Evolutionary conservation across 176 grass and related monocot species (phyloP).

Genomic region (Eleusine coracana): DNA sequence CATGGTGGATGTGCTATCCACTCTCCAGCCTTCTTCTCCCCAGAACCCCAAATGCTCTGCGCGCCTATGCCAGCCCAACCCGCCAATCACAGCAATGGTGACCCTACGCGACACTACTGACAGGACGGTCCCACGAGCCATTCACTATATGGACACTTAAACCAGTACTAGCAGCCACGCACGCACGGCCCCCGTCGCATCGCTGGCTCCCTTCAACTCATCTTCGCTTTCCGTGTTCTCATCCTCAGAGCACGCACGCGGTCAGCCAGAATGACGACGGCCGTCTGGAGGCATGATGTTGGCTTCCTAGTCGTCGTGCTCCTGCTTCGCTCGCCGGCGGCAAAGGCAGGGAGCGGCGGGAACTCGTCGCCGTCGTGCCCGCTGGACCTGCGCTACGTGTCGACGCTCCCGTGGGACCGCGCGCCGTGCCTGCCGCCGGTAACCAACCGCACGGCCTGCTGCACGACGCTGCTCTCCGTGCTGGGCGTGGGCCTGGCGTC

Average conservation of each 20-base stretch:
- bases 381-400: slow-evolving; percentile 77
- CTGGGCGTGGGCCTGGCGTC: slow-evolving; percentile 58
- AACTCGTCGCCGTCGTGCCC: slow-evolving; percentile 49
- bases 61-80: background rate
- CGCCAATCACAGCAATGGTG: background rate
- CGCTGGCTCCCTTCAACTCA: background rate
- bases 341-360: background rate
- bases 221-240: slow-evolving; percentile 7
- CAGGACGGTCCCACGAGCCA: background rate
- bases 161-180: too few species aligned
- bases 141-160: too few species aligned
- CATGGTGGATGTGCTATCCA: background rate
- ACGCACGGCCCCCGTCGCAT: too few species aligned
- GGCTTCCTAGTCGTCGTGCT: slow-evolving; percentile 2
- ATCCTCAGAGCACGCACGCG: too few species aligned
- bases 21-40: background rate
- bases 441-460: slow-evolving; percentile 66
- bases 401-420: slow-evolving; percentile 73
- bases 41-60: background rate
- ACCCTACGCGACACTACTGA: background rate
- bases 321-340: background rate
- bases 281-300: background rate
- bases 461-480: slow-evolving; percentile 61
- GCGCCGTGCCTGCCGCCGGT: slow-evolving; percentile 46
- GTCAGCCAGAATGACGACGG: slow-evolving; percentile 30